A percentile compares a stretch with the other conserved stretches of the same genome.
Evolutionary conservation across 2,329 filamentous ascomycete genomes (phyloP).

Genomic region (Colletotrichum liaoningense): DNA sequence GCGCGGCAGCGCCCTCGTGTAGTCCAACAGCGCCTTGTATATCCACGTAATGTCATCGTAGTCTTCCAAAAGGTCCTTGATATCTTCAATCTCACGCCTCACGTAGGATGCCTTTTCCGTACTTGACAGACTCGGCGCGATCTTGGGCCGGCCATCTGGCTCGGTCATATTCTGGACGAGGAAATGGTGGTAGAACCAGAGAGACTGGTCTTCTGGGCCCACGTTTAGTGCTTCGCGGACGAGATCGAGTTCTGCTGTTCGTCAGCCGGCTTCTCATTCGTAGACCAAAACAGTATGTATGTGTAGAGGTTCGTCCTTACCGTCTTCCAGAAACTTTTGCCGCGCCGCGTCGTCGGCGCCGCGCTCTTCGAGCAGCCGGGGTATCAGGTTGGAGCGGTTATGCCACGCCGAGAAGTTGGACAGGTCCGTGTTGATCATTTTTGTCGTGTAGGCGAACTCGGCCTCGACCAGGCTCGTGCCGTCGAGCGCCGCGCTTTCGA

Average conservation of each 20-base stretch:
- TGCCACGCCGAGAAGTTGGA: constrained; percentile 99
- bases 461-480: constrained; percentile 76
- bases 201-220: constrained; percentile 92
- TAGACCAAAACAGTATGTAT: not conserved
- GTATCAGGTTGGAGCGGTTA: constrained; percentile 85
- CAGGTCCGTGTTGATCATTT: constrained; percentile 85
- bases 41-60: constrained; percentile 80
- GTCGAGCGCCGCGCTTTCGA: constrained; percentile 70
- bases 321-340: constrained; percentile 76
- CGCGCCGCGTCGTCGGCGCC: constrained; percentile 72
- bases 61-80: constrained; percentile 73
- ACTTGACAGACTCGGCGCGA: constrained; percentile 72
- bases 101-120: constrained; percentile 75
- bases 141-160: constrained; percentile 61
- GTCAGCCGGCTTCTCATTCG: not conserved
- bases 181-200: constrained; percentile 97
- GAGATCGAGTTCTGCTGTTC: constrained; percentile 73
- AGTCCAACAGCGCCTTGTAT: constrained; percentile 86
- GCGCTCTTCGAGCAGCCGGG: constrained; percentile 78
- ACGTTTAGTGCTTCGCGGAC: constrained; percentile 85
- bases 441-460: constrained; percentile 91
- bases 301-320: constrained; percentile 51
- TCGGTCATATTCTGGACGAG: constrained; percentile 77
- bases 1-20: constrained; percentile 69
- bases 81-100: constrained; percentile 76